Base-by-base conservation (phyloP, 768 basidiomycete genomes). In the Pisolithus albus region DNA sequence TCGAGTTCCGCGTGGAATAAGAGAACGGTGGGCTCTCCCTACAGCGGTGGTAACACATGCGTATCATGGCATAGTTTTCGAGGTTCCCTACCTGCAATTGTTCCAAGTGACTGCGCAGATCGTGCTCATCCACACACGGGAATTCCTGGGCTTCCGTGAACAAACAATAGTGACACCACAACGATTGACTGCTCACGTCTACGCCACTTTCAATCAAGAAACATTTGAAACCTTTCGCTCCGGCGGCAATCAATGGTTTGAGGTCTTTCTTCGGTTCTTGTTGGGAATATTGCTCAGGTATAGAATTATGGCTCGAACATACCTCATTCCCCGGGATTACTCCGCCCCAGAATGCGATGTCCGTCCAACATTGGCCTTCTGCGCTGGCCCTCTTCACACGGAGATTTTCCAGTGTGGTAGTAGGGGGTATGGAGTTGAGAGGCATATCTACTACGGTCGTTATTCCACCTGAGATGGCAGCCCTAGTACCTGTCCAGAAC, bases 391-490 rank as follows among this genome's bases (percentile, higher is more conserved):
- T 77, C 72, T 98, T 98, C 24, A 71, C 59, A 43, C 80, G 69
- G 8, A 98, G 75, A 62, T 95, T 83, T 5, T 70, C 71, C 7
- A 92, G 78, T 0, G 91, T 93, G 1, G 92, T 94, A 0, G 96
- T 97, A 0, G 96, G 92, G 1, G 95, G 95, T 49, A 98, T 89
- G 2, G 93, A 95, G 68, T 99, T 97, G 50, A 99, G 74, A 2
- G 95, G 96, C 95, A 98, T 99, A 70, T 98, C 96, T 30, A 97
- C 85, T 19, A 98, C 73, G 6, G 92, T 91, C 7, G 94, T 97
- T n/a, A 97, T 82, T 7, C 95, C 96, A 19, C 95, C 95, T 1
- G 92, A 87, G 2, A 84, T 82, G 1, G 95, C 95, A 18, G 95
- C 95, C 50, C 75, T 72, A 1, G 93, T 94, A n/a, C 92, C 93